Evolutionary conservation across 768 basidiomycete species (phyloP), one percentile per base, ranked within the genome.

Genomic region (Panaeolus papilionaceus): DNA sequence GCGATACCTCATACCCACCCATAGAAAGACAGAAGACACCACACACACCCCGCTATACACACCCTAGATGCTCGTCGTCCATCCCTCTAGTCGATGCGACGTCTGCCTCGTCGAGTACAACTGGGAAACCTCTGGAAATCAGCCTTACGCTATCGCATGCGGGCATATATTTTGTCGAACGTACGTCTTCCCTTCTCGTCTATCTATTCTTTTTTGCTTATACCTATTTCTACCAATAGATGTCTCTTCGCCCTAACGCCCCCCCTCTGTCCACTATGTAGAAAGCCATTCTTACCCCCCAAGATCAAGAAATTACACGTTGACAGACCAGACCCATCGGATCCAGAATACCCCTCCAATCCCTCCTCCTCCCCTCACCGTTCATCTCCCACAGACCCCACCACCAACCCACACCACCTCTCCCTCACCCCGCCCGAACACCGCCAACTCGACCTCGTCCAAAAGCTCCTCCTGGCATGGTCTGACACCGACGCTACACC

Each of bases 151-250:
- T 12, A 92, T 93, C 69, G 85, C 88, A 38, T 94, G 92, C 72
- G 92, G 92, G 44, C 91, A 93, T 77, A 85, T 91, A 42, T 92
- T 93, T 80, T 93, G 92, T 75, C 81, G 81, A 74, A 76, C 79
- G 91, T 92, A 74, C 75, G 90, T 84, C 3, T 63, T 62, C 23
- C 23, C 23, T 23, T 23, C 20, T 39, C 61, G 10, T 47, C 23
- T 38, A 10, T 37, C 58, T 45, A 26, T 33, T 47, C 40, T 45
- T 28, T 40, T 16, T 33, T 45, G 61, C 39, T 61, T 47, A 14
- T 8, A 6, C 8, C 10, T 51, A 64, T 67, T 23, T 23, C 23
- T 68, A 67, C 5, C 33, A 33, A 33, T 68, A 91, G 89, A 65
- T 92, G 90, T 71, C 81, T 92, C 61, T 78, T 79, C 65, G 79